Evolutionary conservation across 805 yeast species (phyloP), one percentile per base, ranked within the genome.

Genomic region (Kuraishia molischiana): DNA sequence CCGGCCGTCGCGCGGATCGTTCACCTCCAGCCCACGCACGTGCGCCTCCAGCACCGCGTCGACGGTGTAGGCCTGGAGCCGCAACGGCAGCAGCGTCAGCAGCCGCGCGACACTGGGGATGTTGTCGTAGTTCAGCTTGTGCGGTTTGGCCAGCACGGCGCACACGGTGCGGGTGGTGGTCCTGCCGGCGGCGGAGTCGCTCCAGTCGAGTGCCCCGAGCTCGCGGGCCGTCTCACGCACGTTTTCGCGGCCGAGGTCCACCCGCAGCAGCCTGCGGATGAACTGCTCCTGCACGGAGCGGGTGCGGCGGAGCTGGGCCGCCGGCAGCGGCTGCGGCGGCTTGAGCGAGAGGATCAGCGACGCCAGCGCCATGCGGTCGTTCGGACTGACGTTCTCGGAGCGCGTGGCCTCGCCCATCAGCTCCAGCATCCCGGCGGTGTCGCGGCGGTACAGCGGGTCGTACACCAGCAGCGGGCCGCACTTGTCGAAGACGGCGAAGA

Each of bases 401-500:
- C 65, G 70, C 36, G 68, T 66, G 41, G 72, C 70, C 22, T 58
- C 62, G 42, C 68, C 69, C 31, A 85, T 54, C 4, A 80, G 51
- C 4, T 61, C 66, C 28, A 86, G 58, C 79, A 85, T 71, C 41
- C 76, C 78, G 13, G 64, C 62, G 73, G 85, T 84, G 26, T 75
- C 61, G 5, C 62, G 68, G 35, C 61, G 62, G 42, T 76, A 79
- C 19, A 77, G 84, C 0, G 74, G 68, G 38, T 66, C 67, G 43
- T 72, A 61, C 32, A 81, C 52, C 36, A 87, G 62, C 41, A 77
- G 74, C 40, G 75, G 64, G 0, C 95, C 95, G 46, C 85, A 69
- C 28, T 74, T 64, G 48, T 87, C 95, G 49, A 85, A 79, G 32
- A 85, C 59, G n/a, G 79, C 67, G 8, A 76, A 66, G 39, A 87